Conservation (phyloP, 2,329 filamentous ascomycete species). For the Stemphylium vesicarium region DNA sequence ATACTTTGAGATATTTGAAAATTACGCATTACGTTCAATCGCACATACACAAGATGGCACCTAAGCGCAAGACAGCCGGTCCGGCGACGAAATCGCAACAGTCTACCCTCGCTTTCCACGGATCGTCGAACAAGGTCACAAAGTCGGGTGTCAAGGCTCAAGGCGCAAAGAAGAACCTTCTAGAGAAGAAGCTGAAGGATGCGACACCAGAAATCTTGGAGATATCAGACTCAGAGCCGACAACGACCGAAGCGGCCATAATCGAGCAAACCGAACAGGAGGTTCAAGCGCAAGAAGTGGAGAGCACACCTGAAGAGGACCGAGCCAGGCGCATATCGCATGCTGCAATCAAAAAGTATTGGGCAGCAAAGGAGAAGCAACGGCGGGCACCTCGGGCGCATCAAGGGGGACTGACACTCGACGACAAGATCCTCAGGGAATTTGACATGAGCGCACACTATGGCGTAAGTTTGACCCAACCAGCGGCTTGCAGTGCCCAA, state of each 20-base stretch:
- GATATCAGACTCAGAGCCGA: constrained; percentile 37
- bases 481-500: constrained; percentile 30
- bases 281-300: constrained; percentile 28
- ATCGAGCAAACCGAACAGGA: constrained; percentile 48
- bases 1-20: background rate
- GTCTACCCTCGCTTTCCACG: constrained; percentile 68
- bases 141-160: constrained; percentile 56
- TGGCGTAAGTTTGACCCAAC: constrained; percentile 68
- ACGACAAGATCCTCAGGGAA: constrained; percentile 87
- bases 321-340: constrained; percentile 70
- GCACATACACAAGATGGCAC: constrained; percentile 48
- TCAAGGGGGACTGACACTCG: constrained; percentile 71
- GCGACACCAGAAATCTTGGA: constrained; percentile 32
- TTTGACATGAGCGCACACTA: constrained; percentile 93
- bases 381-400: constrained; percentile 76
- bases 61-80: constrained; percentile 52
- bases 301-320: constrained; percentile 53
- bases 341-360: constrained; percentile 76
- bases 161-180: constrained; percentile 48
- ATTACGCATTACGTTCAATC: background rate
- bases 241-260: constrained; percentile 50
- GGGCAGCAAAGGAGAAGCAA: constrained; percentile 72
- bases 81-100: constrained; percentile 60
- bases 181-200: constrained; percentile 42
- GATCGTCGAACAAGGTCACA: constrained; percentile 62